A percentile compares a stretch with the other conserved stretches of the same genome.
These are phyloP conservation scores for Colletotrichum sp. DNA, from an alignment of 2,329 filamentous ascomycete genomes.

Conservation along the genomic window DNA sequence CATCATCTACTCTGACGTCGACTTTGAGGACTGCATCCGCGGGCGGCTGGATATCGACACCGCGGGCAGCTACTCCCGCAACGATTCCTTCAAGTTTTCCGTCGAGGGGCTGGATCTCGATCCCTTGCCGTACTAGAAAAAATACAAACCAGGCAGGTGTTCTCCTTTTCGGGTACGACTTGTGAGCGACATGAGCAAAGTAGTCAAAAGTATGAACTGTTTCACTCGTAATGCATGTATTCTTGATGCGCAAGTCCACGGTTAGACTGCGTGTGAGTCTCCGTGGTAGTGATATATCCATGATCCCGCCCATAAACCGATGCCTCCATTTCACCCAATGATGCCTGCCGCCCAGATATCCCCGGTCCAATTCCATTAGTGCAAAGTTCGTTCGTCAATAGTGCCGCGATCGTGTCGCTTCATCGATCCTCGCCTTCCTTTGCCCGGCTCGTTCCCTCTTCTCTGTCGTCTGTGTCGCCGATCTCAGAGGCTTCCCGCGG, in stretches of 20 bases:
- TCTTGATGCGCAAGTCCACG: not conserved
- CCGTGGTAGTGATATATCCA: slow-evolving; percentile 7
- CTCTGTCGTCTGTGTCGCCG: slow-evolving; percentile 32
- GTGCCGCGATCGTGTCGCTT: not conserved
- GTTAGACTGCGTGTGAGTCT: not conserved
- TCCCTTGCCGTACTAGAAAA: slow-evolving; percentile 55
- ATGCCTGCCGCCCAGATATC: not conserved
- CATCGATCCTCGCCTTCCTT: slow-evolving; percentile 29
- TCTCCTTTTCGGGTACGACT: not conserved
- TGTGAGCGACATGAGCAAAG: not conserved
- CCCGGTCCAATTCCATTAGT: not conserved
- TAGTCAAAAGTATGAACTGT: not conserved
- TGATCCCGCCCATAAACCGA: not conserved
- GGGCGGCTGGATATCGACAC: slow-evolving; percentile 85
- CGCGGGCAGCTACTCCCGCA: slow-evolving; percentile 81
- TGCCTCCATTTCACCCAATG: not conserved
- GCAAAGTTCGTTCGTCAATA: slow-evolving; percentile 3
- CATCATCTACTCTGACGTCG: slow-evolving; percentile 74
- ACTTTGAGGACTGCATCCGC: slow-evolving; percentile 86
- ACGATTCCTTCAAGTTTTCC: slow-evolving; percentile 66
- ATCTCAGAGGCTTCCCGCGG: slow-evolving; percentile 47
- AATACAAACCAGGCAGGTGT: no score
- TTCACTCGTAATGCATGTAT: slow-evolving; percentile 14
- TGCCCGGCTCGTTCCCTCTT: slow-evolving; percentile 31
- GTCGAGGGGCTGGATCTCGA: slow-evolving; percentile 64